These are phyloP conservation scores for Psilocybe cyanescens DNA, from an alignment of 768 basidiomycete species.

Conservation along the genomic window DNA sequence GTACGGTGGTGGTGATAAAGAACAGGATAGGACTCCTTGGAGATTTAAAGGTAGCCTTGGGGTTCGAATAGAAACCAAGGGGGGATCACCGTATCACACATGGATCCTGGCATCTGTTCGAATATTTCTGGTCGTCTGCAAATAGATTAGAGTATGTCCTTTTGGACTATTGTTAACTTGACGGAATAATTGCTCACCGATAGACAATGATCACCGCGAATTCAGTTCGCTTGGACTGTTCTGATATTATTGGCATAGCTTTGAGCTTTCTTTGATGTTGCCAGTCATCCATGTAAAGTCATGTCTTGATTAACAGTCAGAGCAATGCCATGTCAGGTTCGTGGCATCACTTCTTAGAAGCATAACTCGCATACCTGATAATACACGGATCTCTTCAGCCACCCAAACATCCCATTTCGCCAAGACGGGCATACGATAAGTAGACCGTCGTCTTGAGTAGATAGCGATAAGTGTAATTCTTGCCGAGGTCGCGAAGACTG, in stretches of 20 bases:
- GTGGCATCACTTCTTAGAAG: constrained; percentile 1
- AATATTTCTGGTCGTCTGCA: constrained; percentile 10
- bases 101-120: constrained; percentile 10
- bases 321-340: constrained; percentile 7
- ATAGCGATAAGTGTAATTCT: neutral
- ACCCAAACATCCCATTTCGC: neutral
- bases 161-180: constrained; percentile 10
- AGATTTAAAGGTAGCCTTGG: neutral
- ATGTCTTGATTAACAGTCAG: constrained; percentile 12
- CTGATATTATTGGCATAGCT: neutral
- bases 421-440: neutral
- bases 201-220: neutral
- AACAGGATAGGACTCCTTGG: constrained; percentile 1
- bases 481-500: neutral
- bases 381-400: neutral
- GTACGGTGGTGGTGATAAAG: constrained; percentile 7
- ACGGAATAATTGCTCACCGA: constrained; percentile 7
- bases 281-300: neutral
- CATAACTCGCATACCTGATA: neutral
- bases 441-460: neutral
- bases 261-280: neutral
- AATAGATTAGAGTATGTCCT: constrained; percentile 23
- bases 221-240: neutral
- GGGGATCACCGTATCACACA: constrained; percentile 9
- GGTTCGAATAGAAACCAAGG: constrained; percentile 1